phyloP scores from a whole-genome alignment of 2,329 filamentous ascomycete species.

The Fusarium lateritium region DNA sequence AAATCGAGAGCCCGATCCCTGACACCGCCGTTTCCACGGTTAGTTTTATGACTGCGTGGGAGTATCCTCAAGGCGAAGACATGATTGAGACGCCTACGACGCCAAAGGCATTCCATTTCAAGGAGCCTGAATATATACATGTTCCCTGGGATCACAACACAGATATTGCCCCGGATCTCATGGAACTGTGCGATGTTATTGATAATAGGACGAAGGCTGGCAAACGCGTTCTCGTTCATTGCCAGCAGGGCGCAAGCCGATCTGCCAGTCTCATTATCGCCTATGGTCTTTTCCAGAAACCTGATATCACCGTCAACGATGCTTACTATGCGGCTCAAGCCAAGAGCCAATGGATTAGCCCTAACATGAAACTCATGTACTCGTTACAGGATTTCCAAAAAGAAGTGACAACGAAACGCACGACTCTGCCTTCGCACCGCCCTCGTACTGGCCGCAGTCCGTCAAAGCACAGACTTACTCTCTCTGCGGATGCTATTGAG shows the following conservation, averaged over 20 bases:
- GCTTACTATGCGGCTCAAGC: slow-evolving; percentile 86
- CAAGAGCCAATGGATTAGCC: slow-evolving; percentile 89
- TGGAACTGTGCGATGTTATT: slow-evolving; percentile 81
- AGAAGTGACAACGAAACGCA: slow-evolving; percentile 68
- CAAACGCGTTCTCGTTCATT: slow-evolving; percentile 86
- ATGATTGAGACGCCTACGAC: slow-evolving; percentile 65
- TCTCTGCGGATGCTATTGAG: slow-evolving; percentile 72
- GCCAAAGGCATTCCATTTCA: slow-evolving; percentile 66
- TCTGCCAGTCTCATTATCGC: slow-evolving; percentile 90
- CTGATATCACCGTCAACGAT: slow-evolving; percentile 83
- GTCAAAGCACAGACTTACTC: slow-evolving; percentile 71
- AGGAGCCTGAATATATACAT: slow-evolving; percentile 85
- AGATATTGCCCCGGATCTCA: slow-evolving; percentile 83
- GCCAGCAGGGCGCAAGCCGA: slow-evolving; percentile 87
- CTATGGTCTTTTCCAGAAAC: slow-evolving; percentile 85
- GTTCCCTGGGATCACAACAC: slow-evolving; percentile 92
- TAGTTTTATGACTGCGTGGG: slow-evolving; percentile 74
- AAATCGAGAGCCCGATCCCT: slow-evolving; percentile 59
- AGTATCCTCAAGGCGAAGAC: slow-evolving; percentile 63
- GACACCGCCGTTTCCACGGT: slow-evolving; percentile 71
- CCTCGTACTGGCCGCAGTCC: slow-evolving; percentile 68
- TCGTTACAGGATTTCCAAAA: slow-evolving; percentile 87
- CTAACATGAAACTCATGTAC: slow-evolving; percentile 94
- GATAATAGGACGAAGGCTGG: slow-evolving; percentile 79
- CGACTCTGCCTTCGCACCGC: slow-evolving; percentile 63